Conservation (phyloP, 2,329 filamentous ascomycete species). For the Talaromyces sp. region DNA sequence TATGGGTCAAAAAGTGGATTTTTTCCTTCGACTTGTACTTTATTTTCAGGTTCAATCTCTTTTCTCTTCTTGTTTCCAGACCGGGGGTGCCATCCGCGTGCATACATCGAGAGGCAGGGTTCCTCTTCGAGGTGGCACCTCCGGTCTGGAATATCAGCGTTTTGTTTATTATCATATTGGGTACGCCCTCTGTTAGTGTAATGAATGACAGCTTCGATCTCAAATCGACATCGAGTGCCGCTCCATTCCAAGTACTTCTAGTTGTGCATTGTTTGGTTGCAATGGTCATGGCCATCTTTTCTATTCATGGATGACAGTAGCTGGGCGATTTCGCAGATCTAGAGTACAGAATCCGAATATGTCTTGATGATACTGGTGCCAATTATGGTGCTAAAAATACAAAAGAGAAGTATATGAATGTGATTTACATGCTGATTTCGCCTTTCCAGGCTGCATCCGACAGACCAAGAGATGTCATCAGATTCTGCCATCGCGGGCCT, state of each 20-base stretch:
- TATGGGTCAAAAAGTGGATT: conserved; percentile 6
- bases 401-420: conserved; percentile 6
- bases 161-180: neutral
- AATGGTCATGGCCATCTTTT: neutral
- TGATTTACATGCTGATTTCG: conserved; percentile 71
- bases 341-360: neutral
- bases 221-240: neutral
- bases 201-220: neutral
- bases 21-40: neutral
- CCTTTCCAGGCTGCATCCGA: conserved; percentile 86
- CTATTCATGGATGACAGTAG: neutral
- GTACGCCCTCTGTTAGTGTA: neutral
- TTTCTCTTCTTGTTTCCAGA: neutral
- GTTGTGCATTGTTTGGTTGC: neutral
- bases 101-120: neutral
- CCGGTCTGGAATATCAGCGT: neutral
- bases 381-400: conserved; percentile 6
- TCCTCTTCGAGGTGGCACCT: neutral
- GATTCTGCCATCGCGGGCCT: conserved; percentile 82
- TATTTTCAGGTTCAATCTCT: conserved; percentile 1
- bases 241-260: neutral
- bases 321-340: too few relatives aligned
- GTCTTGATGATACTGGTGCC: neutral
- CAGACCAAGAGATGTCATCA: conserved; percentile 80
- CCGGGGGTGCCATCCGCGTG: neutral